Conservation (phyloP, 2,329 filamentous ascomycete species). For the Sporothrix protearum region DNA sequence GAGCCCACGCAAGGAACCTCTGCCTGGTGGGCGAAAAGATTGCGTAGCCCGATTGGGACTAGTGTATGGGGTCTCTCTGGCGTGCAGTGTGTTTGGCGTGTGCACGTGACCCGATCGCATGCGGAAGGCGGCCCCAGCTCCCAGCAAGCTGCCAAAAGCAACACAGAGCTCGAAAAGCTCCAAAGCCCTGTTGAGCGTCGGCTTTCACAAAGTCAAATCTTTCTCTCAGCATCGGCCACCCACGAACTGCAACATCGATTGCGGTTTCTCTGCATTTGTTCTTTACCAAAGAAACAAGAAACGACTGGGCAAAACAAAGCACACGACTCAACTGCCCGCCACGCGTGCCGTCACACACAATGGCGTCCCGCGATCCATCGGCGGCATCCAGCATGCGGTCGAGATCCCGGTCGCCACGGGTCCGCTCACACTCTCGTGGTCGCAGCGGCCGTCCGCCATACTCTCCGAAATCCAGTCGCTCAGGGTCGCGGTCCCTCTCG, state of each 20-base stretch:
- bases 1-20: conserved; percentile 26
- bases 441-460: not conserved
- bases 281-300: too few species aligned
- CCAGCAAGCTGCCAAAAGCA: not conserved
- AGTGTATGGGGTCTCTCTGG: not conserved
- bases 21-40: conserved; percentile 20
- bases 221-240: not conserved
- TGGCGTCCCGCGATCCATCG: conserved; percentile 18
- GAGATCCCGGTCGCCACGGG: conserved; percentile 12
- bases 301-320: too few species aligned
- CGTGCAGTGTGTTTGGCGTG: not conserved
- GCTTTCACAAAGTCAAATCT: not conserved
- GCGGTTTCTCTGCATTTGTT: too few species aligned
- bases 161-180: conserved; percentile 14
- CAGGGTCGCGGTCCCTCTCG: conserved; percentile 2
- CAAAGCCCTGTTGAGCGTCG: not conserved
- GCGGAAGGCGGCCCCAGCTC: conserved; percentile 11
- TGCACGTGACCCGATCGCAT: conserved; percentile 18
- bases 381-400: conserved; percentile 19
- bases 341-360: not conserved
- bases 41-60: not conserved
- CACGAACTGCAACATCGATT: not conserved
- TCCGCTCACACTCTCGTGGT: not conserved
- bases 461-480: not conserved
- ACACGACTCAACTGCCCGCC: not conserved